Percentiles rank a stretch among this genome's conserved stretches.
Evolutionary conservation across 768 basidiomycete genomes (phyloP).

Genomic region (Multifurca ochricompacta): DNA sequence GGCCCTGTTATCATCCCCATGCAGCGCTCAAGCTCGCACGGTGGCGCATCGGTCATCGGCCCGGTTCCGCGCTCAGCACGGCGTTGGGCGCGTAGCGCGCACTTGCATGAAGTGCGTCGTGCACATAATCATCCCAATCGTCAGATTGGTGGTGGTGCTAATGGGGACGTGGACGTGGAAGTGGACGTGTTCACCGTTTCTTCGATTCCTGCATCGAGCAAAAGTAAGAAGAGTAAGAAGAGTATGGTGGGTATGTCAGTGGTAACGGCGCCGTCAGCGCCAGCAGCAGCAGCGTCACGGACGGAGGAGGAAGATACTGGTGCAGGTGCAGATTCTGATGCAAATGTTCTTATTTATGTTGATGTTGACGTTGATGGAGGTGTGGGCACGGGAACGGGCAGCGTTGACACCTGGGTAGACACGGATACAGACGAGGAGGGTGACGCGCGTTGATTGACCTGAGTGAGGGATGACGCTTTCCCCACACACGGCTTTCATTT

Average conservation of each 20-base stretch:
- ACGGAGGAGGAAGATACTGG: neutral
- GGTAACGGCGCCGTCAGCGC: neutral
- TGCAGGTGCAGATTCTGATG: neutral
- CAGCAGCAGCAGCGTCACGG: neutral
- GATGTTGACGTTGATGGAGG: neutral
- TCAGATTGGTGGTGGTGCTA: neutral
- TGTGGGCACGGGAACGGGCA: neutral
- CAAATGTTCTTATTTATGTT: too few relatives aligned
- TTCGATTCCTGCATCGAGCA: neutral
- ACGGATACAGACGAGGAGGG: conserved; percentile 16
- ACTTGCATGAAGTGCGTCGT: conserved; percentile 54
- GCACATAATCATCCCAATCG: neutral
- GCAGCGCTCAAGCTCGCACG: conserved; percentile 42
- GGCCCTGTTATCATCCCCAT: conserved; percentile 27
- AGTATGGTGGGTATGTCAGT: too few relatives aligned
- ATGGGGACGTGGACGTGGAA: neutral
- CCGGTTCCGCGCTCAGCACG: conserved; percentile 40
- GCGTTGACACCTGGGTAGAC: conserved; percentile 18
- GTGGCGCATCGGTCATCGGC: conserved; percentile 24
- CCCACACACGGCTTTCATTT: too few relatives aligned
- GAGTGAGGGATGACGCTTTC: too few relatives aligned
- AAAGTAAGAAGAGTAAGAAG: too few relatives aligned
- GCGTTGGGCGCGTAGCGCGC: conserved; percentile 57
- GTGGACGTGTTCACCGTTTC: neutral
- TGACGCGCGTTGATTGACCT: neutral